Evolutionary conservation across 441 rosid genomes (phyloP), one percentile per base, ranked within the genome.

Genomic region (Adansonia gregorii): DNA sequence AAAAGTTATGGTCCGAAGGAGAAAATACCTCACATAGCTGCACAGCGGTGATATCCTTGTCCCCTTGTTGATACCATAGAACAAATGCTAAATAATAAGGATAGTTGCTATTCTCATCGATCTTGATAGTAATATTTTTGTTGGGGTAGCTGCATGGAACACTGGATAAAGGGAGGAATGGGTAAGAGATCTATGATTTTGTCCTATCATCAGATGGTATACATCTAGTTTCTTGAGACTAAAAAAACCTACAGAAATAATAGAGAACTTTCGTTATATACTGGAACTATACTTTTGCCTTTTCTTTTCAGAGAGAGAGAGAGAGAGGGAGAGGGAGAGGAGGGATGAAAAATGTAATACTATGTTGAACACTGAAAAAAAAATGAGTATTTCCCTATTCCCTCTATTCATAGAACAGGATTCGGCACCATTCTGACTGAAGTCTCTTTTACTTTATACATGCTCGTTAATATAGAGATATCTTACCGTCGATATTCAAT

Each of bases 61-160:
- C 84, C 24, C 95, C 95, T 84, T 91, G 90, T 79, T 91, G 95
- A 82, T 84, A 85, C 92, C 91, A 86, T 27, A 91, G 79, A 58
- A 81, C 84, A 78, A 89, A 89, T 59, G 82, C 95, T 82, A 91
- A 78, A 69, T 91, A 91, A 74, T 86, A 51, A 76, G 93, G 95
- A 76, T 85, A 68, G 82, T 74, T 80, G 86, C 93, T 91, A 77
- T 80, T 85, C 86, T 86, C 89, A 15, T 88, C 91, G 5, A 91
- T 88, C 84, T 91, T 89, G 73, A 89, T 80, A 17, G 89, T 91
- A 35, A 91, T 79, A 43, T 91, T 89, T 76, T 81, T 86, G 82
- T 78, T 22, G 1, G 90, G 90, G 76, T 91, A 89, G 88, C 83
- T 86, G 85, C 95, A 91, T 5, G 93, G 79, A 75, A 89, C 92